Base-by-base conservation (phyloP, 2,329 filamentous ascomycete genomes). In the Pestalotiopsis sp. region DNA sequence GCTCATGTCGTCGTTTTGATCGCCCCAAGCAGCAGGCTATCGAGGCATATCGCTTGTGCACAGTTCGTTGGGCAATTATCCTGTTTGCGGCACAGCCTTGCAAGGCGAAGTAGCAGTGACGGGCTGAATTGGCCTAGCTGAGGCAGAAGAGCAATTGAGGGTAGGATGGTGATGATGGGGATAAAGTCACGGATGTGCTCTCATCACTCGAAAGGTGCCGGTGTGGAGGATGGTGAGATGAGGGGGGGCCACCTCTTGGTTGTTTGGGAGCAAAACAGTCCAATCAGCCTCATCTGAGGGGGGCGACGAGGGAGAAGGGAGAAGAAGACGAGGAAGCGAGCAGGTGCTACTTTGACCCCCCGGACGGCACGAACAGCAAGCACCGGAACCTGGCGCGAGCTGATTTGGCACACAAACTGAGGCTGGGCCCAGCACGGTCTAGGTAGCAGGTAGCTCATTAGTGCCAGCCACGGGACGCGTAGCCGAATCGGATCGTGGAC, bases 111-210 rank as follows among this genome's bases (percentile, higher is more conserved):
- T 62, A 20, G 27, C 59, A 38, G 20, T 41, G 27, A 36, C 59
- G 38, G 36, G 25, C 27, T 62, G 31, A 4, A 23, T 23, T n/a
- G 59, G 59, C n/a, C 17, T 39, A 36, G 31, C 36, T 17, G 20
- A 20, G 7, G 17, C 45, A 52, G 45, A 52, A n/a, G 45, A 52
- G 20, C 45, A 52, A 52, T 52, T 52, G 45, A 52, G 20, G 45
- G 20, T n/a, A n/a, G 14, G 20, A 52, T 52, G 20, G 45, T 39
- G n/a, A 62, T 36, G 59, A 31, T 36, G 27, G 11, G 36, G 25
- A 36, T 17, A 62, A 59, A 36, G 59, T 62, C 59, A 62, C 59
- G 7, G n/a, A 6, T 36, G 59, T 62, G 59, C 59, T 62, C 59
- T 39, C 27, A n/a, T 12, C 58, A 36, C 23, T 61, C 31, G 13